phyloP scores from a whole-genome alignment of 140 eudicot genomes.

The Erigeron philadelphicus region DNA sequence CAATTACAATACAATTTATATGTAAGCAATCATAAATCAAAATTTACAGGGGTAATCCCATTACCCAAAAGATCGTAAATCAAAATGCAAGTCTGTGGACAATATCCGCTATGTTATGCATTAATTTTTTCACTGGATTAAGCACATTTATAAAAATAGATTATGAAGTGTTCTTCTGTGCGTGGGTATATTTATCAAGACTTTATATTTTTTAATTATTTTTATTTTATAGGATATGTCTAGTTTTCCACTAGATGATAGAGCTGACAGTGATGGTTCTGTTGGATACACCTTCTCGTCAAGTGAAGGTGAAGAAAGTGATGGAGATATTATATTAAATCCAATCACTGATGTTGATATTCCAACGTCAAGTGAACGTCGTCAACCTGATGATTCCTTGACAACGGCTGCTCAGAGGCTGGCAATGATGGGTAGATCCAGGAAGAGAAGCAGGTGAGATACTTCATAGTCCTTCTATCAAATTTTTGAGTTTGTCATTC shows the following conservation, averaged over 20 bases:
- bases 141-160: not conserved
- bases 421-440: constrained; percentile 45
- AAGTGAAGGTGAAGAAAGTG: constrained; percentile 90
- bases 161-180: not conserved
- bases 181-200: not conserved
- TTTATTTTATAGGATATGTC: constrained; percentile 41
- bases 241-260: constrained; percentile 50
- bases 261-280: constrained; percentile 49
- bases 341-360: constrained; percentile 75
- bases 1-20: not conserved
- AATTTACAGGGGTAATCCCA: too few species aligned
- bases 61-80: not conserved
- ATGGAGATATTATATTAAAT: constrained; percentile 65
- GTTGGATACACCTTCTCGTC: constrained; percentile 50
- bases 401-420: constrained; percentile 51
- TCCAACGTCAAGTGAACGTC: constrained; percentile 54
- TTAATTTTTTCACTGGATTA: not conserved
- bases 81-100: not conserved
- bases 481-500: not conserved
- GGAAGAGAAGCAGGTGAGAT: constrained; percentile 46
- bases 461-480: not conserved
- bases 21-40: too few species aligned
- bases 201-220: constrained; percentile 12
- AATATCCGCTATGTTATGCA: not conserved
- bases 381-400: constrained; percentile 43